Evolutionary conservation across 306 rosid genomes (phyloP).

Genomic region (Hippophae rhamnoides): DNA sequence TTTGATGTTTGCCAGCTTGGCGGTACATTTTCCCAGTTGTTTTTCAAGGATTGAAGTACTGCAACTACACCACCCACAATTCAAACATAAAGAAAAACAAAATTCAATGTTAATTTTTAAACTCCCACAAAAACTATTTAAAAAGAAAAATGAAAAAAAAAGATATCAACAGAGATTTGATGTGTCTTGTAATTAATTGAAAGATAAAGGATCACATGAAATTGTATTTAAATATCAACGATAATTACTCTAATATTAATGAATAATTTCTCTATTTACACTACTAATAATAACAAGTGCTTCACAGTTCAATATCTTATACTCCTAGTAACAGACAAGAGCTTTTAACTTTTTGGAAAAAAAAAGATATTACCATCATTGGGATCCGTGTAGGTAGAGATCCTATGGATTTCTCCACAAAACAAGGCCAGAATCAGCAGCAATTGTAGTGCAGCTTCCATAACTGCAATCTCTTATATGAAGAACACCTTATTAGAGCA

Average conservation of each 20-base stretch:
- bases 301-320: neutral
- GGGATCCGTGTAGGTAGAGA: conserved; percentile 42
- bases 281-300: too few species aligned
- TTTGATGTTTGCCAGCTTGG: conserved; percentile 56
- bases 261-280: too few species aligned
- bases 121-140: too few species aligned
- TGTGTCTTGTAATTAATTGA: too few species aligned
- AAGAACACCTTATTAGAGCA: too few species aligned
- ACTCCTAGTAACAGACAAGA: neutral
- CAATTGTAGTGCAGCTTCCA: conserved; percentile 20
- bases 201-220: too few species aligned
- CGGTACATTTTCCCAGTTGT: conserved; percentile 56
- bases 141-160: too few species aligned
- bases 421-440: conserved; percentile 37
- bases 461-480: neutral
- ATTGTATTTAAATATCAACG: too few species aligned
- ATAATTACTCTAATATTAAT: too few species aligned
- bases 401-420: conserved; percentile 28
- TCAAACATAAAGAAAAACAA: neutral
- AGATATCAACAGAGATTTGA: too few species aligned
- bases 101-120: neutral
- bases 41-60: conserved; percentile 42
- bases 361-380: conserved; percentile 38
- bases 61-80: conserved; percentile 28
- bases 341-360: conserved; percentile 1